phyloP scores from a whole-genome alignment of 208 protist genomes.

The Leishmania mexicana region DNA sequence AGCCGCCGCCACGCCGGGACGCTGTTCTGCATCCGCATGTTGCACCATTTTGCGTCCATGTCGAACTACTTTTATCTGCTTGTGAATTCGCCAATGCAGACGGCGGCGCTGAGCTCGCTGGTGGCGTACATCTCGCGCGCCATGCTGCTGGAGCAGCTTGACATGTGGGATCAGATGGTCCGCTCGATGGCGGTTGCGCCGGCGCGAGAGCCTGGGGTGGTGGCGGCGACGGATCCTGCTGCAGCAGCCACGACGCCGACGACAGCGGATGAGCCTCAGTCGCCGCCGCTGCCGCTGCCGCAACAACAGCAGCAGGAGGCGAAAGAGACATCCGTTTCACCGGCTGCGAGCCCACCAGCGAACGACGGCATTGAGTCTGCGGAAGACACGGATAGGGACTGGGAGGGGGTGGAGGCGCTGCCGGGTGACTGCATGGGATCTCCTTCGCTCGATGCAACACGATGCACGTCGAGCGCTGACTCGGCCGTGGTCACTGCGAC shows the following conservation, averaged over 20 bases:
- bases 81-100: constrained; percentile 68
- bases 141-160: constrained; percentile 26
- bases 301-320: too few relatives aligned
- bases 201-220: constrained; percentile 1
- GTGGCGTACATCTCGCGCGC: constrained; percentile 45
- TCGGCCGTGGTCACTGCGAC: background rate
- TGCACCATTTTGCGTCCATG: constrained; percentile 47
- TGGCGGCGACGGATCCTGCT: background rate
- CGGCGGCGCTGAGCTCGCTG: constrained; percentile 47
- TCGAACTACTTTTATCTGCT: constrained; percentile 56
- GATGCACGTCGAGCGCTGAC: background rate
- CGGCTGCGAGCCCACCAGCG: background rate
- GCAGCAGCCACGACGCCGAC: background rate
- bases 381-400: background rate
- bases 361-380: background rate
- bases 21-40: constrained; percentile 54
- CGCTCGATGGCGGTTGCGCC: constrained; percentile 26
- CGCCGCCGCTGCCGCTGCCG: too few relatives aligned
- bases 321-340: background rate
- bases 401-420: background rate
- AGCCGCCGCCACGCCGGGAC: constrained; percentile 37
- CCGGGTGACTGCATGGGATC: background rate
- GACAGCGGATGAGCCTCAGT: background rate
- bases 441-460: background rate
- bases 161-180: constrained; percentile 42